Evolutionary conservation across 805 yeast species (phyloP).

Genomic region (Cyberlindnera misumaiensis): DNA sequence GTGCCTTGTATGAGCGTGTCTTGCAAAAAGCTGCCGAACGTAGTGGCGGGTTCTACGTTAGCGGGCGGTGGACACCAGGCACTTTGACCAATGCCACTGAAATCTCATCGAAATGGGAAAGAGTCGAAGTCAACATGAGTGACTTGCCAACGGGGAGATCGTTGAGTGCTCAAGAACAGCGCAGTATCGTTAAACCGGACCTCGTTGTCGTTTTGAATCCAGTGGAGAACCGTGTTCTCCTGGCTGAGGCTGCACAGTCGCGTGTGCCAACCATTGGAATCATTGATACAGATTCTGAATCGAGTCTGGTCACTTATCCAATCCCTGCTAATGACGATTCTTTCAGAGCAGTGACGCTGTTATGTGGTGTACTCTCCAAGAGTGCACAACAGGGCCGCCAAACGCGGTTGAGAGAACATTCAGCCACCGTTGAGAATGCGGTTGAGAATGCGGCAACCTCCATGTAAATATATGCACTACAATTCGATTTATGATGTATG

Average conservation of each 20-base stretch:
- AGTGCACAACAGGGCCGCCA: conserved; percentile 79
- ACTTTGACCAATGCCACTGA: conserved; percentile 80
- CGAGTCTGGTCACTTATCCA: conserved; percentile 84
- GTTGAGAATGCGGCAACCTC: neutral
- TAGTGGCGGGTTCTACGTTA: conserved; percentile 72
- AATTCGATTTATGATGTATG: neutral
- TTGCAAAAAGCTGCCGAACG: conserved; percentile 76
- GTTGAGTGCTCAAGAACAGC: conserved; percentile 42
- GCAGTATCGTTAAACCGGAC: conserved; percentile 74
- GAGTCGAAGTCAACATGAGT: conserved; percentile 70
- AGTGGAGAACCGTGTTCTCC: conserved; percentile 71
- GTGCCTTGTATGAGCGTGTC: conserved; percentile 65
- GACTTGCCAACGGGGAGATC: conserved; percentile 60
- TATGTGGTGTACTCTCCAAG: conserved; percentile 75
- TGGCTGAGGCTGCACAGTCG: conserved; percentile 73
- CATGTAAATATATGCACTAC: conserved; percentile 8
- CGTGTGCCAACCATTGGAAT: conserved; percentile 91
- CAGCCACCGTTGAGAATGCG: conserved; percentile 1
- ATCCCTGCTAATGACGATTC: conserved; percentile 96
- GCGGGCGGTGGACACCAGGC: conserved; percentile 91
- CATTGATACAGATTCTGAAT: conserved; percentile 91
- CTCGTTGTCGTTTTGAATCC: conserved; percentile 83
- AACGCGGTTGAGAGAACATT: conserved; percentile 15
- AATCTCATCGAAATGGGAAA: conserved; percentile 52
- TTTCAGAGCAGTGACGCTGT: conserved; percentile 67